Conservation (phyloP, 371 early-diverging fungal genomes). For the Mortierella polycephala region DNA sequence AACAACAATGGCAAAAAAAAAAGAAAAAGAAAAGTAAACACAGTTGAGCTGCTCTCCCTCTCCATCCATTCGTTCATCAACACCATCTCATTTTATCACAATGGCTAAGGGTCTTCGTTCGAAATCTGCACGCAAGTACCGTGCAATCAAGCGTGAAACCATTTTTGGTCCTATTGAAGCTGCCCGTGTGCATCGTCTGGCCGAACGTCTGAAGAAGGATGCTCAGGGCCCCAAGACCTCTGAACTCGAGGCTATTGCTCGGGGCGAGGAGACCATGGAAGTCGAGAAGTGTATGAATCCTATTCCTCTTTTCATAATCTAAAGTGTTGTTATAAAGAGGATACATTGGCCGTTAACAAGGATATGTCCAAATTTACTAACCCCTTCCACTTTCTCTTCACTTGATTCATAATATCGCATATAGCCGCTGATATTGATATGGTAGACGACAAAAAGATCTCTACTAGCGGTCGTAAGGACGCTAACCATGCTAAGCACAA, state of each 20-base stretch:
- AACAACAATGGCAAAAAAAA: too few species aligned
- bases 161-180: slow-evolving; percentile 59
- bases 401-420: not conserved
- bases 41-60: not conserved
- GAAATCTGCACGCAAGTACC: slow-evolving; percentile 58
- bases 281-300: slow-evolving; percentile 42
- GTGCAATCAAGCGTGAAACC: slow-evolving; percentile 57
- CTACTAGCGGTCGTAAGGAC: slow-evolving; percentile 48
- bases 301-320: not conserved
- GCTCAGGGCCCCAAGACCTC: slow-evolving; percentile 50
- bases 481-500: slow-evolving; percentile 45
- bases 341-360: not conserved
- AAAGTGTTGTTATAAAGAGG: not conserved
- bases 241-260: slow-evolving; percentile 47
- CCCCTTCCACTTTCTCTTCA: not conserved
- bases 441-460: slow-evolving; percentile 49
- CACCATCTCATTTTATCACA: slow-evolving; percentile 8
- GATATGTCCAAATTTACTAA: not conserved
- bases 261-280: slow-evolving; percentile 48
- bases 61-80: not conserved
- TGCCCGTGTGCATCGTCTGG: slow-evolving; percentile 56
- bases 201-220: slow-evolving; percentile 55
- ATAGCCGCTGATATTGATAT: slow-evolving; percentile 41
- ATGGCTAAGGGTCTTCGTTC: slow-evolving; percentile 63
- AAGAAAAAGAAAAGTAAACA: too few species aligned